phyloP scores from a whole-genome alignment of 306 rosid genomes.

The Carpinus viminea region DNA sequence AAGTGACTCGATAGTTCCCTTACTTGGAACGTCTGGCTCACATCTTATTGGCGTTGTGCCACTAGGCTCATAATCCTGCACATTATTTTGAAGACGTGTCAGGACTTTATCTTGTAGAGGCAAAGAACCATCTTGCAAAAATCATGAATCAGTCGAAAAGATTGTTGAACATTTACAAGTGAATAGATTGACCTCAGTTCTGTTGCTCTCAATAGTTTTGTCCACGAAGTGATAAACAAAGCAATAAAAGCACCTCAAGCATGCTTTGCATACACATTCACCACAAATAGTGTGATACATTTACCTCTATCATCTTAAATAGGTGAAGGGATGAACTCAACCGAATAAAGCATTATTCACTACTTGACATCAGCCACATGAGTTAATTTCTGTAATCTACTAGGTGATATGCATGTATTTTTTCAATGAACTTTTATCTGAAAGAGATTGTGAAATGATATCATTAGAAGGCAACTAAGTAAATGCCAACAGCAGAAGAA shows the following conservation, averaged over 20 bases:
- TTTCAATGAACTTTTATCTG: too few relatives aligned
- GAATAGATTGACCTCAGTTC: too few relatives aligned
- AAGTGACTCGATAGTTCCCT: slow-evolving; percentile 80
- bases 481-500: not conserved
- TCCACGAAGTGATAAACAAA: not conserved
- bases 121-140: not conserved
- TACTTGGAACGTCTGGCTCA: slow-evolving; percentile 71
- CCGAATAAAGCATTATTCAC: not conserved
- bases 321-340: too few relatives aligned
- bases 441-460: too few relatives aligned
- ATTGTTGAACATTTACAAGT: too few relatives aligned
- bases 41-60: slow-evolving; percentile 69
- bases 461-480: too few relatives aligned
- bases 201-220: too few relatives aligned
- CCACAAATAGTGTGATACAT: too few relatives aligned
- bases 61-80: slow-evolving; percentile 88
- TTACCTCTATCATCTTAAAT: too few relatives aligned
- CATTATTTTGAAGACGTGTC: not conserved
- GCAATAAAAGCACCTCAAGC: not conserved
- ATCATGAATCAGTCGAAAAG: not conserved
- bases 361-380: not conserved
- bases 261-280: not conserved
- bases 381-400: not conserved
- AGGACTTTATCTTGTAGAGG: not conserved
- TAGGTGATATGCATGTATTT: too few relatives aligned